Evolutionary conservation across 495 filamentous ascomycete genomes (phyloP).

Genomic region (Hypoxylon lenormandii): DNA sequence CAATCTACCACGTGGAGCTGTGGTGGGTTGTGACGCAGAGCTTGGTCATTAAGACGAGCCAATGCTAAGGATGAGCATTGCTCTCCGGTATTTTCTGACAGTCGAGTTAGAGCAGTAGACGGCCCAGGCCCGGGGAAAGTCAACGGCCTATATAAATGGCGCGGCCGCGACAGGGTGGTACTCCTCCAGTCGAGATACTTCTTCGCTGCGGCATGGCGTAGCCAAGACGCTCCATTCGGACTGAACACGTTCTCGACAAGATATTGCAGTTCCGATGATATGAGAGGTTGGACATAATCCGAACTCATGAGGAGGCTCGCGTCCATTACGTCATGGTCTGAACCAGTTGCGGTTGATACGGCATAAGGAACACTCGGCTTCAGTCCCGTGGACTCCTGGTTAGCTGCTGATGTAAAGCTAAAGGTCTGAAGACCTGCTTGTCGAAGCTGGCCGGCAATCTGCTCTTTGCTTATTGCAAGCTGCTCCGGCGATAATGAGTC

Average conservation of each 20-base stretch:
- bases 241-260: conserved; percentile 83
- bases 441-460: conserved; percentile 70
- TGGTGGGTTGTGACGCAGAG: conserved; percentile 77
- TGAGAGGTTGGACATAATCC: conserved; percentile 87
- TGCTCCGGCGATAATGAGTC: conserved; percentile 75
- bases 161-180: conserved; percentile 41
- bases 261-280: conserved; percentile 76
- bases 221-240: conserved; percentile 81
- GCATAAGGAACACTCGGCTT: conserved; percentile 71
- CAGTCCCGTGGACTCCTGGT: conserved; percentile 18
- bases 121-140: conserved; percentile 14
- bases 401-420: conserved; percentile 64
- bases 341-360: conserved; percentile 79
- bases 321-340: conserved; percentile 91
- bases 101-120: conserved; percentile 14
- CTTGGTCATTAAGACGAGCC: conserved; percentile 76
- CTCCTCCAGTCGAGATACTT: conserved; percentile 81
- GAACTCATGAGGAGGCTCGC: conserved; percentile 94
- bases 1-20: conserved; percentile 87
- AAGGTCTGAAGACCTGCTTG: conserved; percentile 74
- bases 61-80: conserved; percentile 70
- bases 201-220: conserved; percentile 85
- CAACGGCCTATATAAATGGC: conserved; percentile 48
- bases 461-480: conserved; percentile 70
- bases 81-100: conserved; percentile 2